phyloP scores from a whole-genome alignment of 495 filamentous ascomycete genomes.

The Clohesyomyces aquaticus region DNA sequence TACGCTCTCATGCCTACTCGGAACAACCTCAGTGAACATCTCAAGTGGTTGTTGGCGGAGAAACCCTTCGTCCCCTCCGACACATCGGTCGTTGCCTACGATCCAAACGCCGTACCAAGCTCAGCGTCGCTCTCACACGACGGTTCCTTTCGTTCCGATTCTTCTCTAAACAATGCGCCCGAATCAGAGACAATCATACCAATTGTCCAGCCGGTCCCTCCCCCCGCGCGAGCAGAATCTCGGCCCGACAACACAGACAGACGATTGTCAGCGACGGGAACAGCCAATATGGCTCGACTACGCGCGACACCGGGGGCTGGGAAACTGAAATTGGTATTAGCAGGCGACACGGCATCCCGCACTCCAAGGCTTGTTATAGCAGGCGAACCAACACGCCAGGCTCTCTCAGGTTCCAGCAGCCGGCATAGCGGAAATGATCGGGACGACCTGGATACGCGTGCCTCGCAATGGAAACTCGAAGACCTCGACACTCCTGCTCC shows the following conservation, averaged over 20 bases:
- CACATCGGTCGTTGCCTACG: slow-evolving; percentile 24
- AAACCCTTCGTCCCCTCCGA: slow-evolving; percentile 48
- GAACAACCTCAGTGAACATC: slow-evolving; percentile 63
- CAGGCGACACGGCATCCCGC: slow-evolving; percentile 13
- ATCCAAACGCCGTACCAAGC: slow-evolving; percentile 25
- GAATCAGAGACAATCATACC: slow-evolving; percentile 1
- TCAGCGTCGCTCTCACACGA: slow-evolving; percentile 23
- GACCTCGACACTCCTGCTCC: not conserved
- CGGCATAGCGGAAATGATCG: not conserved
- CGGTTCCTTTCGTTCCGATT: not conserved
- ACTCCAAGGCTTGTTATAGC: slow-evolving; percentile 54
- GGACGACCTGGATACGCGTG: not conserved
- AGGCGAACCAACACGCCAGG: not conserved
- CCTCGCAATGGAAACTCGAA: not conserved
- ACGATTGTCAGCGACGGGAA: slow-evolving; percentile 15
- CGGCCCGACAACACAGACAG: slow-evolving; percentile 13
- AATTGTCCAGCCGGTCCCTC: slow-evolving; percentile 12
- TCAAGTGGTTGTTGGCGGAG: slow-evolving; percentile 62
- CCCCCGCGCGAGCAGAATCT: slow-evolving; percentile 14
- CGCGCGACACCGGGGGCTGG: slow-evolving; percentile 54
- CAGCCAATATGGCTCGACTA: slow-evolving; percentile 61
- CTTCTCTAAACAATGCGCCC: slow-evolving; percentile 23
- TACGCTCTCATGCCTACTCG: slow-evolving; percentile 65
- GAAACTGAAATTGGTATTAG: slow-evolving; percentile 56
- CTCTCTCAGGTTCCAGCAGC: not conserved